Percentiles rank a stretch among this genome's conserved stretches.
phyloP scores from a whole-genome alignment of 495 filamentous ascomycete species.

The Penicillium verhagenii region DNA sequence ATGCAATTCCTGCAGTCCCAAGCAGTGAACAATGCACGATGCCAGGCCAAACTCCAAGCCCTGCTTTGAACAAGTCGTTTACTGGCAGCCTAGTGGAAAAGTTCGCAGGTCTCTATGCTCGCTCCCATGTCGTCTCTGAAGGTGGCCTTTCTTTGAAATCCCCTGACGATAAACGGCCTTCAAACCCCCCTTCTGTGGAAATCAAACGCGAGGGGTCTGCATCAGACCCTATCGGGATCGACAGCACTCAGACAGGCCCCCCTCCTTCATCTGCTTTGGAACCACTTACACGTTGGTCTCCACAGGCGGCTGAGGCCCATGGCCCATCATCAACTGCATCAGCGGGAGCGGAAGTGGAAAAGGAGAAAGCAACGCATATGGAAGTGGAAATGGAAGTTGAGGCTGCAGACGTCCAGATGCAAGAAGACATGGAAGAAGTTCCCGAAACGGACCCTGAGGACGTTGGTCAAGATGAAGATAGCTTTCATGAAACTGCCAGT shows the following conservation, averaged over 20 bases:
- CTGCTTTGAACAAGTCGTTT: slow-evolving; percentile 18
- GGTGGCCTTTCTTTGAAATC: neutral
- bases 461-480: slow-evolving; percentile 19
- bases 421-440: slow-evolving; percentile 5
- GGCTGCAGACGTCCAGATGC: neutral
- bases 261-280: neutral
- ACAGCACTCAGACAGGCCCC: neutral
- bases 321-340: neutral
- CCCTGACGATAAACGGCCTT: neutral
- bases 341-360: too few species aligned
- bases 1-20: neutral
- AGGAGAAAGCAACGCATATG: neutral
- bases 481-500: slow-evolving; percentile 40
- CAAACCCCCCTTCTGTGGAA: slow-evolving; percentile 1
- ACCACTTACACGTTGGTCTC: neutral
- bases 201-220: slow-evolving; percentile 2
- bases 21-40: slow-evolving; percentile 4
- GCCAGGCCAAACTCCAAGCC: neutral
- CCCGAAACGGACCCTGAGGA: slow-evolving; percentile 14
- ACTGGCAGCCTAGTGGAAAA: slow-evolving; percentile 30
- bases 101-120: slow-evolving; percentile 29
- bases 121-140: slow-evolving; percentile 16
- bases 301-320: neutral
- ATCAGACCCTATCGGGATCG: neutral
- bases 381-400: neutral